Evolutionary conservation across 805 yeast genomes (phyloP).

Genomic region (Brettanomyces custersianus): DNA sequence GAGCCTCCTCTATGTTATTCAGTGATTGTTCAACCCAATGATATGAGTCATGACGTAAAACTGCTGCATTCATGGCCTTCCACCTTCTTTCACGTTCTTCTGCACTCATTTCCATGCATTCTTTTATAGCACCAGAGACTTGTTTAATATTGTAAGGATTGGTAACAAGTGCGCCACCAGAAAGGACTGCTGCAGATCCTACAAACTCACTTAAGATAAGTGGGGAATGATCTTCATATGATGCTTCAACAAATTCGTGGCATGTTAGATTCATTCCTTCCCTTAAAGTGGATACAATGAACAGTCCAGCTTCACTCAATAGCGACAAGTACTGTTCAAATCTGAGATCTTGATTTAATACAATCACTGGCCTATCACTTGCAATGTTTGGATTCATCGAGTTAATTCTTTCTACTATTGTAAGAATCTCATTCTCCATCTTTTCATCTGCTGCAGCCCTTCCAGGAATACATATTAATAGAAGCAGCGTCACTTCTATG

Average conservation of each 20-base stretch:
- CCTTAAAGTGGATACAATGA: conserved; percentile 83
- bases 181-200: conserved; percentile 79
- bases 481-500: conserved; percentile 59
- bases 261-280: conserved; percentile 97
- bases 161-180: conserved; percentile 61
- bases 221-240: conserved; percentile 66
- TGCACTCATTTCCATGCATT: conserved; percentile 55
- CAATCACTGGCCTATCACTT: conserved; percentile 71
- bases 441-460: conserved; percentile 42
- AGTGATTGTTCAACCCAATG: conserved; percentile 64
- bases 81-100: conserved; percentile 57
- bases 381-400: conserved; percentile 66
- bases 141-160: conserved; percentile 85
- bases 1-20: conserved; percentile 38
- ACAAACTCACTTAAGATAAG: conserved; percentile 86
- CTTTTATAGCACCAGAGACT: conserved; percentile 53
- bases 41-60: conserved; percentile 59
- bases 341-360: conserved; percentile 80
- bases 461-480: conserved; percentile 71
- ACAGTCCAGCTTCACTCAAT: conserved; percentile 75
- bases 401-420: conserved; percentile 80
- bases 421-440: conserved; percentile 63
- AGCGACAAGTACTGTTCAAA: conserved; percentile 86
- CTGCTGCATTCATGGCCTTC: conserved; percentile 48
- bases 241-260: conserved; percentile 82